Evolutionary conservation across 2,329 filamentous ascomycete species (phyloP), one percentile per base, ranked within the genome.

Genomic region (Graphilbum sp.): DNA sequence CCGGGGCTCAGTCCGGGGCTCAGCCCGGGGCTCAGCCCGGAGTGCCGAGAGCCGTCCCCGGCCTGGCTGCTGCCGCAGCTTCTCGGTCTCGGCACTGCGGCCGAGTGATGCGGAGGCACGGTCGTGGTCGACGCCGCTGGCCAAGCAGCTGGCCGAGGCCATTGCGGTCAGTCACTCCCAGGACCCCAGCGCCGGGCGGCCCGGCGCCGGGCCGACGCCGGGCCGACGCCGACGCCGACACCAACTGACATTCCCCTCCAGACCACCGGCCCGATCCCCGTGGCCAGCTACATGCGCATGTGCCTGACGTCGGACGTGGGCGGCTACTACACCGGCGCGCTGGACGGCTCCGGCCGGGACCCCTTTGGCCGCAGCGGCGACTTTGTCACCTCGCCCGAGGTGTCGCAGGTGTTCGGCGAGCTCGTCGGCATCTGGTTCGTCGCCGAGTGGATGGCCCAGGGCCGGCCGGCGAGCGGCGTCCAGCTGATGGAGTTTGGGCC

Each of bases 221-320:
- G n/a, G n/a, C n/a, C n/a, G n/a, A n/a, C n/a, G n/a, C n/a, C n/a
- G n/a, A n/a, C n/a, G n/a, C n/a, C n/a, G n/a, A n/a, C n/a, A n/a
- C n/a, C n/a, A n/a, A n/a, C n/a, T n/a, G n/a, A n/a, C n/a, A n/a
- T n/a, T 29, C 24, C 8, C 7, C 16, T 5, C 5, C 32, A 66
- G 62, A 59, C 79, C 31, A 96, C 90, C 11, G 90, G 90, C 0
- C 88, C 90, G 4, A 76, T 96, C 21, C 84, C 90, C 1, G 72
- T 98, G 43, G 87, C 90, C 5, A 79, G 85, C 37, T 98, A 87
- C 57, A 98, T 98, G 90, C 87, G 90, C 54, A 93, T 96, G 78
- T 95, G 88, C 56, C 72, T 98, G 45, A 98, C 90, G 1, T 82
- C 83, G 11, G 83, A 90, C 43, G 62, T 85, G 30, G 86, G 85